Percentiles rank a stretch among this genome's conserved stretches.
These are phyloP conservation scores for Gremmenia infestans DNA, from an alignment of 2,329 filamentous ascomycete genomes.

Conservation along the genomic window DNA sequence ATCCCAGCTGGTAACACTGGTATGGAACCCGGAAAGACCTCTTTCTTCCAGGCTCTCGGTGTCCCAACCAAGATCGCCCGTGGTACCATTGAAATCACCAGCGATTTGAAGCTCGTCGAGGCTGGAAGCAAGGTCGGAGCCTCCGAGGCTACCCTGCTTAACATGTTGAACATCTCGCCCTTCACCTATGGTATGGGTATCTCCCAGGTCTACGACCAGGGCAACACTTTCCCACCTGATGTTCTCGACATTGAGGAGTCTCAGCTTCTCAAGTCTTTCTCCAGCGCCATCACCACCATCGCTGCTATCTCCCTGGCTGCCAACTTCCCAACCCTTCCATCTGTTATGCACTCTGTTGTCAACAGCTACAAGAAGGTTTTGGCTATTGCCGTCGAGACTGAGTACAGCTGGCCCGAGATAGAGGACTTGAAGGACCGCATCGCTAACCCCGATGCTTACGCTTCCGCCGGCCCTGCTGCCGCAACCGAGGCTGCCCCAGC, in stretches of 20 bases:
- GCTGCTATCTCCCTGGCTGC: conserved; percentile 85
- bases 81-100: conserved; percentile 99
- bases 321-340: conserved; percentile 94
- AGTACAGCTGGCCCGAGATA: conserved; percentile 92
- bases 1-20: conserved; percentile 98
- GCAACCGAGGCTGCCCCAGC: conserved; percentile 49
- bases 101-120: conserved; percentile 97
- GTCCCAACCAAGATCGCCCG: conserved; percentile 99
- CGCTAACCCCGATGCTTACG: conserved; percentile 97
- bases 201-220: conserved; percentile 93
- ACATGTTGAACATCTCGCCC: conserved; percentile 99
- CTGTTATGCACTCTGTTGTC: conserved; percentile 92
- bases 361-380: conserved; percentile 98
- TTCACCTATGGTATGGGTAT: conserved; percentile 99
- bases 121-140: conserved; percentile 90
- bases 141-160: conserved; percentile 96
- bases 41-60: conserved; percentile 99
- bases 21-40: conserved; percentile 99
- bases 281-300: conserved; percentile 77
- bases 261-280: conserved; percentile 83
- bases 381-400: conserved; percentile 82
- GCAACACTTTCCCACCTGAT: conserved; percentile 79
- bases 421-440: conserved; percentile 99
- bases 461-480: conserved; percentile 70
- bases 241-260: conserved; percentile 94